Evolutionary conservation across 495 filamentous ascomycete genomes (phyloP), one percentile per base, ranked within the genome.

Genomic region (Lichenothelia convexa): DNA sequence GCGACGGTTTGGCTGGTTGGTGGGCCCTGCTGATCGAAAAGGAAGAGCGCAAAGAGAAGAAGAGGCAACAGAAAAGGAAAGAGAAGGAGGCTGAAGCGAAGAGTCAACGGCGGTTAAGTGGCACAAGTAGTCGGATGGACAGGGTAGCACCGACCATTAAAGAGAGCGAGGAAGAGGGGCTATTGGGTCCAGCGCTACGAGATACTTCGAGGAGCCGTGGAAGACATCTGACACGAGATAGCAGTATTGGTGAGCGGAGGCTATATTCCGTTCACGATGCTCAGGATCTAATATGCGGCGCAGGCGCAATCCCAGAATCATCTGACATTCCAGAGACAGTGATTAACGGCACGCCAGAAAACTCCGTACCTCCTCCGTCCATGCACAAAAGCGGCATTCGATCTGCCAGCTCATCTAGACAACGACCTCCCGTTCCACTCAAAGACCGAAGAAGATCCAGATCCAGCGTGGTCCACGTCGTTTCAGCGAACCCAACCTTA

Each of bases 21-120:
- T 97, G 89, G 89, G 80, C 82, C 13, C 57, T 97, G 18, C 56
- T 95, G 39, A 78, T 95, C 35, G 89, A 95, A 50, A 95, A 95
- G 53, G 89, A 97, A 50, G 79, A 91, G 53, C 71, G 85, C 3
- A 97, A 95, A 54, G 78, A 84, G 41, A 66, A 62, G 39, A 73
- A 85, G 41, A 65, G 80, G 44, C 85, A 95, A 44, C 69, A 74
- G 31, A 93, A 83, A 49, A 73, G 91, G 22, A 82, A 67, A 48
- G 86, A 94, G 51, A 71, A 70, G 36, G 85, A 93, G 43, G 67
- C 65, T 12, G 87, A 92, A 47, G 75, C 74, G 30, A 77, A 85
- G 54, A 80, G 68, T 45, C 64, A 84, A 9, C 70, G 82, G 38
- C 75, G 89, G 21, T 63, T 92, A 21, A 92, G 84, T 42, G 80